Evolutionary conservation across 305 asterid genomes (phyloP).

Genomic region (Caryopteris hybrid): DNA sequence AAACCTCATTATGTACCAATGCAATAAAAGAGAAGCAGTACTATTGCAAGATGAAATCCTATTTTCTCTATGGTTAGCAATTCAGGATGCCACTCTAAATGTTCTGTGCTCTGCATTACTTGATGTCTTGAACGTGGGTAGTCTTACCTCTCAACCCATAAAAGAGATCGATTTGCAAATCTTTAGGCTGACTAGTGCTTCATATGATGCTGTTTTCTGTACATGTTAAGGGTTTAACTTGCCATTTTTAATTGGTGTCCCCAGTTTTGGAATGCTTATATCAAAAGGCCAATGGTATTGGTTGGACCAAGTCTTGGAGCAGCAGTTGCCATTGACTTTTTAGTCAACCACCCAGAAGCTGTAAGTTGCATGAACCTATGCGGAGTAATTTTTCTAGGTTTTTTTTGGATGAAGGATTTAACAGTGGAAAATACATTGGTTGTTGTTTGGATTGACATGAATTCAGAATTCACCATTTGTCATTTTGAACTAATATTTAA

Average conservation of each 20-base stretch:
- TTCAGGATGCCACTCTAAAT: not conserved
- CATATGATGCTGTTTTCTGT: not conserved
- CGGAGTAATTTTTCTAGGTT: not conserved
- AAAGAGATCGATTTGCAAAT: not conserved
- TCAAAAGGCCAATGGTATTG: constrained; percentile 70
- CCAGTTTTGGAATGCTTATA: constrained; percentile 77
- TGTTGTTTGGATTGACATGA: not conserved
- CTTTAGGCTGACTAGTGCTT: not conserved
- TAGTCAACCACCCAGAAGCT: constrained; percentile 67
- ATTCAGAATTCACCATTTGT: too few relatives aligned
- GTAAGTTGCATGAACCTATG: constrained; percentile 36
- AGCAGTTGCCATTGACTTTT: constrained; percentile 83
- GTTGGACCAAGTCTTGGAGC: constrained; percentile 99
- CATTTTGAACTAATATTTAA: too few relatives aligned
- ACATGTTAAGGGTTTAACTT: not conserved
- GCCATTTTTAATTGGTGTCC: constrained; percentile 3
- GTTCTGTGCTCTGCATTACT: not conserved
- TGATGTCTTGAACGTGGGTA: not conserved
- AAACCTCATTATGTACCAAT: not conserved
- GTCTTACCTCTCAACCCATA: not conserved
- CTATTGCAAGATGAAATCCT: not conserved
- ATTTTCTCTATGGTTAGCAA: not conserved
- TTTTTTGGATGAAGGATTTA: not conserved
- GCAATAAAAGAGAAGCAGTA: not conserved
- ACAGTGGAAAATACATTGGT: not conserved